phyloP scores from a whole-genome alignment of 2,329 filamentous ascomycete species.

The Massarina eburnea region DNA sequence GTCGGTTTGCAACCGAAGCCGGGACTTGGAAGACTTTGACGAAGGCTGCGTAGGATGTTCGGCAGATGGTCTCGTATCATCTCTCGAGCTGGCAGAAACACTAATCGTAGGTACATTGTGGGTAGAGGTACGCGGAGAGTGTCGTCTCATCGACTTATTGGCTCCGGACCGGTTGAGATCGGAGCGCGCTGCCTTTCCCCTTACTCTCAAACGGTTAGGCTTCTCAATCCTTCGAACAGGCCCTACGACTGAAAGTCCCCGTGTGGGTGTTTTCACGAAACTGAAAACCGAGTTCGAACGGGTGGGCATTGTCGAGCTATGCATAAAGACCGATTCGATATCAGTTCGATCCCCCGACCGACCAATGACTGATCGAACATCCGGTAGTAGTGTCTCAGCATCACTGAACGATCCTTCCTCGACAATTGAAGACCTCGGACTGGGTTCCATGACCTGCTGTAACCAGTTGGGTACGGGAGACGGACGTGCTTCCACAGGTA shows the following conservation, averaged over 20 bases:
- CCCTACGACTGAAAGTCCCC: constrained; percentile 30
- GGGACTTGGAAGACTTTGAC: constrained; percentile 5
- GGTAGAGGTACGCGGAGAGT: constrained; percentile 8
- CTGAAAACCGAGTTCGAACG: constrained; percentile 25
- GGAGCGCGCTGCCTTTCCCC: constrained; percentile 7
- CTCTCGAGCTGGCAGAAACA: background rate
- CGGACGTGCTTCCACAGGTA: background rate
- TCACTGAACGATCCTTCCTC: constrained; percentile 31
- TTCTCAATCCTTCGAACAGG: constrained; percentile 27
- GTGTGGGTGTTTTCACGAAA: constrained; percentile 33
- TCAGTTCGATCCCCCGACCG: constrained; percentile 23
- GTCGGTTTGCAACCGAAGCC: constrained; percentile 23
- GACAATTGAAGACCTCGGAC: constrained; percentile 12
- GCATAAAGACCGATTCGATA: constrained; percentile 13
- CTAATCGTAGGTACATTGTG: background rate
- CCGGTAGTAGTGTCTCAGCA: constrained; percentile 30
- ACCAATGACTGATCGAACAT: constrained; percentile 18
- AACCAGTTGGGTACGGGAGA: constrained; percentile 16
- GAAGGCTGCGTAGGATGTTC: background rate
- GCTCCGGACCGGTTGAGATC: constrained; percentile 28
- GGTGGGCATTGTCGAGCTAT: constrained; percentile 12
- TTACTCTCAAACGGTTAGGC: constrained; percentile 11
- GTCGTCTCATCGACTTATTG: constrained; percentile 26
- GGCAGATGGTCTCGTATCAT: background rate
- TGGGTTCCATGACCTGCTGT: constrained; percentile 1